These are phyloP conservation scores for Begonia masoniana DNA, from an alignment of 306 rosid genomes.

Conservation along the genomic window DNA sequence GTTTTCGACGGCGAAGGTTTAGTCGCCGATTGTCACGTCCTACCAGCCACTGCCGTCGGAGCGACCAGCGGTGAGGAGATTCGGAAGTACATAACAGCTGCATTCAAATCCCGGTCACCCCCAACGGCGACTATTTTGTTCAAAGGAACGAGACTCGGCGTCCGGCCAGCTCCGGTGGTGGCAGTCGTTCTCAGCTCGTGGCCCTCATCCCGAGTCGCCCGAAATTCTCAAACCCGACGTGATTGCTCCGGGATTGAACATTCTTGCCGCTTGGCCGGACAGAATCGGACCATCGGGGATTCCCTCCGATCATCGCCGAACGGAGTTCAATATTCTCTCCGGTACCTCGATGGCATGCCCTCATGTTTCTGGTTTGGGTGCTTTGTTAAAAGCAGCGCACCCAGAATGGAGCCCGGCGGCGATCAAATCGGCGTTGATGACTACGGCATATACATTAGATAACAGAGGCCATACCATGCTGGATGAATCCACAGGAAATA, in stretches of 20 bases:
- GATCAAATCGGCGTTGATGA: constrained; percentile 72
- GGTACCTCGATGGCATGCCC: constrained; percentile 99
- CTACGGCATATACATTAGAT: constrained; percentile 68
- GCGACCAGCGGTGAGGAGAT: constrained; percentile 58
- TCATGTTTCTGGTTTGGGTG: constrained; percentile 79
- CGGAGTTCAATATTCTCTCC: constrained; percentile 70
- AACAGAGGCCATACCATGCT: constrained; percentile 49
- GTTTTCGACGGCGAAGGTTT: constrained; percentile 87
- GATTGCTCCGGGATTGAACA: constrained; percentile 80
- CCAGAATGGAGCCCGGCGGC: constrained; percentile 92
- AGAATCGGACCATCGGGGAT: constrained; percentile 66
- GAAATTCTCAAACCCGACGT: constrained; percentile 83
- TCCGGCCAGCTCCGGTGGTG: constrained; percentile 79
- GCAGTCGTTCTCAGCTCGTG: constrained; percentile 87
- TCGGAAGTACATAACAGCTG: constrained; percentile 33
- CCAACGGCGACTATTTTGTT: constrained; percentile 49
- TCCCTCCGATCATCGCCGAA: constrained; percentile 44
- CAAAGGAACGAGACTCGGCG: constrained; percentile 62
- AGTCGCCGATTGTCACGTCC: constrained; percentile 78
- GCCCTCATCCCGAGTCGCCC: constrained; percentile 77
- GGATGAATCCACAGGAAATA: constrained; percentile 77
- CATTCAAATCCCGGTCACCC: constrained; percentile 18
- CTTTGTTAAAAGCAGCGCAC: constrained; percentile 79
- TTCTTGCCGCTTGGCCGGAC: constrained; percentile 97
- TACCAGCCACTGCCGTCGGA: constrained; percentile 74